Evolutionary conservation across 2,329 filamentous ascomycete species (phyloP), one percentile per base, ranked within the genome.

Genomic region (Trichoderma sp.): DNA sequence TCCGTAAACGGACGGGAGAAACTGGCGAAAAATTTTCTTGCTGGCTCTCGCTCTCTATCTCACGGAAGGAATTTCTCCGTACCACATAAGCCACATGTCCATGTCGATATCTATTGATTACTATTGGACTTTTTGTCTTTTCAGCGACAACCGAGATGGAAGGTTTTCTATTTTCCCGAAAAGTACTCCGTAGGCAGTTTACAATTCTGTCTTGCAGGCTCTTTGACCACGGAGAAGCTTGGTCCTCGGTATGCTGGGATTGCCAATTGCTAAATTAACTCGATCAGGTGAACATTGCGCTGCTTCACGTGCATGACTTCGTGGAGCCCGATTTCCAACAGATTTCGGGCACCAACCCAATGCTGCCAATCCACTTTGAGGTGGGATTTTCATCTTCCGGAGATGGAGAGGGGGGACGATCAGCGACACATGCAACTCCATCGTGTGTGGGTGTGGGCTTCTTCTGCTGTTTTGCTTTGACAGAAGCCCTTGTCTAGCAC

Each of bases 31-130:
- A 24, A n/a, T 68, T 26, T 32, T 32, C n/a, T 18, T 58, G 24
- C 32, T 39, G 39, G 39, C 39, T 43, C 39, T 43, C 39, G 3
- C 39, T 39, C 15, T 43, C 3, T 12, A 21, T 3, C 18, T 26
- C 24, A 36, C 53, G 65, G 65, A 21, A 58, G n/a, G 26, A 43
- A 32, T 60, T 68, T 51, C 65, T 47, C 65, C 65, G 65, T 60
- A 60, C 11, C 34, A 28, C 60, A 36, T 21, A 39, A 39, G 58
- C 32, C 39, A n/a, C 39, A 43, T 43, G 18, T 8, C 56, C 36
- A 39, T 43, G 15, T 43, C 18, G 6, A 24, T 24, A 21, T 61
- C 14, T 1, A 7, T 11, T n/a, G 60, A 62, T 26, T 62, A 12
- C 6, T 1, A 36, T 58, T 58, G 26, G 53, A 57, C 6, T 57